Evolutionary conservation across 2,329 filamentous ascomycete species (phyloP), one percentile per base, ranked within the genome.

Genomic region (Aspergillus aculeatus): DNA sequence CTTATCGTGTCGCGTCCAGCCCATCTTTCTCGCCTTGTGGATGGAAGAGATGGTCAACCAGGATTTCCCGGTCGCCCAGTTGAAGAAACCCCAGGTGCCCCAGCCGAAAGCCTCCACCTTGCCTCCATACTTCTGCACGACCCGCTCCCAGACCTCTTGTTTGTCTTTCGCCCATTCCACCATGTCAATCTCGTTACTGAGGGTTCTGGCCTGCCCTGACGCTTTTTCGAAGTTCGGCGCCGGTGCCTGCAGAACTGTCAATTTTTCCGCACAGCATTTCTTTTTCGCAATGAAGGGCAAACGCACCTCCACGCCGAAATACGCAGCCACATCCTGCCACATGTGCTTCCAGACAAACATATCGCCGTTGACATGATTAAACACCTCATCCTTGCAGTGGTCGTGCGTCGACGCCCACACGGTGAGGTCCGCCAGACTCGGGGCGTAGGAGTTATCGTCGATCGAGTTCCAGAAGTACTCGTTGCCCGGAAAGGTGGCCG

Each of bases 291-390:
- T n/a, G 4, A 9, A 19, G 29, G 23, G 6, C 16, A 19, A 19
- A 23, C 44, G 29, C 49, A 66, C 68, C 32, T 70, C 60, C 11
- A 70, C 48, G 5, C 65, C 67, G 2, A 70, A 66, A 52, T 71
- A 68, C 12, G 54, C 55, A 0, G 61, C 67, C 10, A 70, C 52
- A 11, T 66, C 64, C 2, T 59, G 59, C 61, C 63, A 71, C 5
- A 71, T 50, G 41, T 72, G 58, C 26, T 58, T 64, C 71, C 71
- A 72, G 10, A 70, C 65, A 31, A 72, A 66, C 3, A 63, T 55
- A 53, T 73, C 70, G 1, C 70, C 70, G 44, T 73, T 73, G 6
- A 54, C 62, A 29, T 69, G 65, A 44, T 69, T 71, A 59, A 73
- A 72, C 0, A 62, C 68, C 38, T 73, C 66, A 32, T 73, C 63